Base-by-base conservation (phyloP, 2,329 filamentous ascomycete species). In the Geosmithia putterillii region DNA sequence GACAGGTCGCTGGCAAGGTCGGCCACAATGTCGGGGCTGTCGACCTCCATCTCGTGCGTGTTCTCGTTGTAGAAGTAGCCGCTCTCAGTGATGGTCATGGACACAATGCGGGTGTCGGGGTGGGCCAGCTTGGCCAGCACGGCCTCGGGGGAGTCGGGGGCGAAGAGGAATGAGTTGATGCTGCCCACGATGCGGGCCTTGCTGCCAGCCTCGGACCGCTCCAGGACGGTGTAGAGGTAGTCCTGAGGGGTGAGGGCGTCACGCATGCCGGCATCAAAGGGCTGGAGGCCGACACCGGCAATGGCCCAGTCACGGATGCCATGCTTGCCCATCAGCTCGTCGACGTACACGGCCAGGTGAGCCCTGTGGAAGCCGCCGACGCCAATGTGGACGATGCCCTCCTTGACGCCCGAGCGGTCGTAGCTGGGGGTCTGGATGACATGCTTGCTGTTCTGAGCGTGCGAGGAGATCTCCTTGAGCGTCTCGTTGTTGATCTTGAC, bases 1-100 rank as follows among this genome's bases (percentile, higher is more conserved):
- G 60, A 57, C 32, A 62, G 60, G 54, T 70, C 61, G 52, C 60
- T 61, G 20, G 20, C 23, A 7, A 73, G 58, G 50, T 74, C 70
- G 51, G 58, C 61, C 51, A 65, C 61, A 42, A 74, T 73, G 50
- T 73, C 69, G 8, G 68, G 58, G 53, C 73, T 61, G 38, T 73
- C 62, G 32, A 55, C 54, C 47, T 65, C 56, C 45, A 74, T 61
- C 59, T 73, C 57, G 59, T 74, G 70, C n/a, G 70, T 69, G 62
- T 74, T 72, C 54, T 74, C 70, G 53, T 74, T 71, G 62, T 73
- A 73, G 60, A 70, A 74, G 65, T 74, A 74, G 48, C 70, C 70
- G 52, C 66, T 71, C 60, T 74, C 70, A 38, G 70, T 74, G 54
- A 74, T 74, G 52, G 70, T 74, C 54, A 74, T 54, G 15, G 70